Percentiles rank a stretch among this genome's conserved stretches.
Evolutionary conservation across 495 filamentous ascomycete species (phyloP).

Genomic region (Xeromyces bisporus): DNA sequence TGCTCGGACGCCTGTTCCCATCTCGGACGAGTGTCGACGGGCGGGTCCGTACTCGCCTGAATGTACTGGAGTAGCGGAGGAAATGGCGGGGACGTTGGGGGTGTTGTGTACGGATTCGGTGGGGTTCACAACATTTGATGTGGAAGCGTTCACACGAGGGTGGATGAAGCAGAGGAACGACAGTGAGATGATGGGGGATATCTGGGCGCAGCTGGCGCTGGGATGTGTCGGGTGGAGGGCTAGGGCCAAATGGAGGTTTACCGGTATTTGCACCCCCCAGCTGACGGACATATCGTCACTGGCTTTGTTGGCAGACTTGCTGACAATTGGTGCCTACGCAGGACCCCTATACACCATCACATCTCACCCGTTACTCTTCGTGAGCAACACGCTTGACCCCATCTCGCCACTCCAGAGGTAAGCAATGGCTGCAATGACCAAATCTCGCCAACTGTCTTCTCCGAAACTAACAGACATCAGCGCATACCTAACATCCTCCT

Average conservation of each 20-base stretch:
- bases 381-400: conserved; percentile 42
- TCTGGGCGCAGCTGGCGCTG: conserved; percentile 39
- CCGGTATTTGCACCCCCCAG: too few species aligned
- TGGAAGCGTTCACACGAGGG: conserved; percentile 28
- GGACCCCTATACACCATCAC: conserved; percentile 23
- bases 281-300: too few species aligned
- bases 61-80: conserved; percentile 25
- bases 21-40: conserved; percentile 20
- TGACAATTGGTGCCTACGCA: conserved; percentile 3
- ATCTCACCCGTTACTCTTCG: conserved; percentile 40
- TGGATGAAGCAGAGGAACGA: conserved; percentile 27
- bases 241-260: conserved; percentile 39
- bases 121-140: conserved; percentile 20
- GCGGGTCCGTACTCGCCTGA: conserved; percentile 23
- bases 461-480: too few species aligned
- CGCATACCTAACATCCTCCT: conserved; percentile 32
- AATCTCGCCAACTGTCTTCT: too few species aligned
- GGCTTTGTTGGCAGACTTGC: not conserved
- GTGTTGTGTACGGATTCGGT: conserved; percentile 49
- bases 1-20: conserved; percentile 15
- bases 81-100: conserved; percentile 27
- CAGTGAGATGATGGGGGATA: conserved; percentile 35
- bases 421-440: too few species aligned
- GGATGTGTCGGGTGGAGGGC: conserved; percentile 40
- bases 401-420: conserved; percentile 36